These are phyloP conservation scores for Myriosclerotinia scirpicola DNA, from an alignment of 2,329 filamentous ascomycete species.

Conservation along the genomic window DNA sequence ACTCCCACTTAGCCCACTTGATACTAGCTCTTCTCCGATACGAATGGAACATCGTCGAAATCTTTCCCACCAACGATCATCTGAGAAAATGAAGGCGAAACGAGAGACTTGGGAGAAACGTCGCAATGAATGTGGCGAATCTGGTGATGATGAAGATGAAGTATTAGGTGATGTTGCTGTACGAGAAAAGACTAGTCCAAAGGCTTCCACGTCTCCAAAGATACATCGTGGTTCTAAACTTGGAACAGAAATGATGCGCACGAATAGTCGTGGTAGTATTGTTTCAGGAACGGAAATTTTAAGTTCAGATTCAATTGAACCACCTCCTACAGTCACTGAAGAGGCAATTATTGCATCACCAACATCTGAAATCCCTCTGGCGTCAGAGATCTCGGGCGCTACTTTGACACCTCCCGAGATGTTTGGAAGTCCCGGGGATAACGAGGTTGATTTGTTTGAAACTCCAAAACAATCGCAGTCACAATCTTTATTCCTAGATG, in stretches of 20 bases:
- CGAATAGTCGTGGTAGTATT: slow-evolving; percentile 87
- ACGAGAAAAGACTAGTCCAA: slow-evolving; percentile 43
- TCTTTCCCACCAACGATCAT: slow-evolving; percentile 59
- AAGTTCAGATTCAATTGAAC: slow-evolving; percentile 27
- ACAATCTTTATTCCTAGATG: slow-evolving; percentile 21
- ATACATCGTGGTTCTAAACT: slow-evolving; percentile 79
- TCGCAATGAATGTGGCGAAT: slow-evolving; percentile 74
- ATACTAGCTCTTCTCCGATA: slow-evolving; percentile 64
- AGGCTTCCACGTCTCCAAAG: slow-evolving; percentile 50
- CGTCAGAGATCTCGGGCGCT: slow-evolving; percentile 34
- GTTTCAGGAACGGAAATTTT: slow-evolving; percentile 35
- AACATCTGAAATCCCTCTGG: slow-evolving; percentile 30
- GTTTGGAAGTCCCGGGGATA: slow-evolving; percentile 30
- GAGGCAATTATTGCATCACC: slow-evolving; percentile 5
- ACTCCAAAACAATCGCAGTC: slow-evolving; percentile 35
- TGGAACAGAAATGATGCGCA: slow-evolving; percentile 96
- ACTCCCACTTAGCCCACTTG: slow-evolving; percentile 53
- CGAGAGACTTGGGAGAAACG: slow-evolving; percentile 73
- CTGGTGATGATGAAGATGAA: slow-evolving; percentile 92
- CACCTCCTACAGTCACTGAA: slow-evolving; percentile 36
- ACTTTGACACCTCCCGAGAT: slow-evolving; percentile 37
- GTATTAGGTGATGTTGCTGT: slow-evolving; percentile 65
- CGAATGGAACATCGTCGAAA: slow-evolving; percentile 50
- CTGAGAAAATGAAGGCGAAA: slow-evolving; percentile 73
- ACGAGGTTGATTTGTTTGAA: slow-evolving; percentile 34